A percentile compares a stretch with the other conserved stretches of the same genome.
Evolutionary conservation across 1,284 basidiomycete species (phyloP).

Genomic region (Wallemia mellicola): DNA sequence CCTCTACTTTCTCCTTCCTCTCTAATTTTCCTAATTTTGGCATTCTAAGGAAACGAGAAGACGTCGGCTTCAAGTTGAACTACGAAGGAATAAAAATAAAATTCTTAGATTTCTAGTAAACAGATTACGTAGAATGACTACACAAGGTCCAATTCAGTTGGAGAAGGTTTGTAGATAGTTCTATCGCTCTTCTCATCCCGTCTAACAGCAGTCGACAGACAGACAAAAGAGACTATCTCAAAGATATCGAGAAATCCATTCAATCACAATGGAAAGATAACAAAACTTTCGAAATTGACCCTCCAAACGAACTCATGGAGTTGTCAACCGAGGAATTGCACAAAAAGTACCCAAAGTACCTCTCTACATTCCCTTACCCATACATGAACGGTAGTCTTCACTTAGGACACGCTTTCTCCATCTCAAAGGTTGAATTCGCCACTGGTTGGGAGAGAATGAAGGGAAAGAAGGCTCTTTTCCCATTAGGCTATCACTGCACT

Average conservation of each 20-base stretch:
- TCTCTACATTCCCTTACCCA: constrained; percentile 77
- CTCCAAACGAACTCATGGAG: constrained; percentile 36
- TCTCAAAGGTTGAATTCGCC: constrained; percentile 93
- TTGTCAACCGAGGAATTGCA: constrained; percentile 24
- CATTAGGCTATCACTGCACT: constrained; percentile 83
- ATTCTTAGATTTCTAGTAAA: not conserved
- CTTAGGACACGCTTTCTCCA: constrained; percentile 89
- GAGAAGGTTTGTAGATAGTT: constrained; percentile 9
- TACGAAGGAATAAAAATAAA: constrained; percentile 1
- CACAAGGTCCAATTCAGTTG: constrained; percentile 14
- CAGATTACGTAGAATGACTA: not conserved
- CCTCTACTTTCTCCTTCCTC: not conserved
- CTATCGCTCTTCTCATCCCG: not conserved
- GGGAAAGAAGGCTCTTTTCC: constrained; percentile 81
- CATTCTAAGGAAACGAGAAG: not conserved
- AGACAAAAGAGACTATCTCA: constrained; percentile 65
- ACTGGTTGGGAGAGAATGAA: constrained; percentile 86
- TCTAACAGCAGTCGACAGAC: constrained; percentile 25
- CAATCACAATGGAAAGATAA: constrained; percentile 41
- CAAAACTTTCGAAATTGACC: constrained; percentile 43
- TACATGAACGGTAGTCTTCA: constrained; percentile 99
- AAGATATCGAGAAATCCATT: constrained; percentile 49
- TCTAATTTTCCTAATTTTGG: constrained; percentile 1
- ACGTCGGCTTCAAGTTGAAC: not conserved
- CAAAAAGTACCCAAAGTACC: constrained; percentile 68